These are phyloP conservation scores for Boletus sp. DNA, from an alignment of 1,284 basidiomycete genomes.

Conservation along the genomic window DNA sequence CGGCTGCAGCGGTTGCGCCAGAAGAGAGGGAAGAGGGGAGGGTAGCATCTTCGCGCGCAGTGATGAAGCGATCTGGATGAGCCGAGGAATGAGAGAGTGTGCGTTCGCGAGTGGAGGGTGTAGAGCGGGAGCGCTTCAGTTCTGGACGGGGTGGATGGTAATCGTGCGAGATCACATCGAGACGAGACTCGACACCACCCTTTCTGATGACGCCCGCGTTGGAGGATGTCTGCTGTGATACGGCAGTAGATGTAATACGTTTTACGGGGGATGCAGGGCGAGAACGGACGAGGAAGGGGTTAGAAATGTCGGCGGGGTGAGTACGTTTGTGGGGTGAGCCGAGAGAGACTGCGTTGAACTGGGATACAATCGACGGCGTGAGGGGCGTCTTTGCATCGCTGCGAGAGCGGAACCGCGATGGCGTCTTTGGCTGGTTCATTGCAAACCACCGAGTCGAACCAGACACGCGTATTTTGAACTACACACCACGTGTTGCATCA, in stretches of 20 bases:
- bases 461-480: constrained; percentile 16
- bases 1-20: constrained; percentile 52
- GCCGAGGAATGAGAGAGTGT: constrained; percentile 43
- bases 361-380: constrained; percentile 64
- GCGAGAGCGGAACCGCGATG: constrained; percentile 62
- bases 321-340: constrained; percentile 47
- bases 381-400: constrained; percentile 75
- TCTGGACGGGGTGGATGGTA: constrained; percentile 61
- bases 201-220: constrained; percentile 73
- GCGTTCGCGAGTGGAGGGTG: constrained; percentile 52
- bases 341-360: constrained; percentile 57
- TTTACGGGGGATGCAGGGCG: constrained; percentile 68
- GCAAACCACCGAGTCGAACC: neutral
- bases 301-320: constrained; percentile 54
- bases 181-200: constrained; percentile 73
- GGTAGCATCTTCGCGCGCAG: constrained; percentile 60
- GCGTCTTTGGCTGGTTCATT: constrained; percentile 58
- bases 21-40: constrained; percentile 67
- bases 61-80: constrained; percentile 74
- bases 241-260: constrained; percentile 51
- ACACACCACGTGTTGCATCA: constrained; percentile 19
- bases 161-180: constrained; percentile 70
- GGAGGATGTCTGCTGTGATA: constrained; percentile 57
- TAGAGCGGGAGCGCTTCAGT: constrained; percentile 72
- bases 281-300: constrained; percentile 62